A percentile compares a stretch with the other conserved stretches of the same genome.
These are phyloP conservation scores for Coleophoma crateriformis DNA, from an alignment of 2,329 filamentous ascomycete species.

Conservation along the genomic window DNA sequence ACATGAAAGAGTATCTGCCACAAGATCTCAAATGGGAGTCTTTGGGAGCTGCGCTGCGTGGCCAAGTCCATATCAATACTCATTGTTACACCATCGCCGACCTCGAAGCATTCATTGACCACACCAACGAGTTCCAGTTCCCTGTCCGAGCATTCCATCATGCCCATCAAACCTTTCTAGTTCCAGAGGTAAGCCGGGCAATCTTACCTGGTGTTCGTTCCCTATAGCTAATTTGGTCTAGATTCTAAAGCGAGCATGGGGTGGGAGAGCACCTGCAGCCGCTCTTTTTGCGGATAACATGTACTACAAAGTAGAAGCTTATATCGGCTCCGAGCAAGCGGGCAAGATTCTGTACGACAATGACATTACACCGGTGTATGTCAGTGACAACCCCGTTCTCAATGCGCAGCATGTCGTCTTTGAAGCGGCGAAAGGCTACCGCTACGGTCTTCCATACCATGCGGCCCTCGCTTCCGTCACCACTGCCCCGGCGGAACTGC, in stretches of 20 bases:
- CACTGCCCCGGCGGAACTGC: conserved; percentile 49
- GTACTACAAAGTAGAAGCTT: conserved; percentile 66
- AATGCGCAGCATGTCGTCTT: conserved; percentile 67
- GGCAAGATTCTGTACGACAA: conserved; percentile 61
- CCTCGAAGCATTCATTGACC: conserved; percentile 62
- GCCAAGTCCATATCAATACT: conserved; percentile 64
- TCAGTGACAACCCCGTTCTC: conserved; percentile 66
- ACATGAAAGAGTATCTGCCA: conserved; percentile 52
- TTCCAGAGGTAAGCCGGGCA: conserved; percentile 48
- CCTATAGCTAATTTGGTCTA: conserved; percentile 9
- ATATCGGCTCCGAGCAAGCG: conserved; percentile 58
- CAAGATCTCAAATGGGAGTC: conserved; percentile 59
- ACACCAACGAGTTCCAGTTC: conserved; percentile 69
- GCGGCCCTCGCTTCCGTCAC: conserved; percentile 53
- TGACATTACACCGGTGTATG: conserved; percentile 60
- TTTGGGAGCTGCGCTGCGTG: conserved; percentile 55
- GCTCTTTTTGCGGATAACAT: conserved; percentile 69
- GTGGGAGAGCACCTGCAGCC: conserved; percentile 45
- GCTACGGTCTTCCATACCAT: conserved; percentile 56
- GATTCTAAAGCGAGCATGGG: conserved; percentile 52
- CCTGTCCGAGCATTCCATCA: conserved; percentile 63
- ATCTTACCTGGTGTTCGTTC: not conserved
- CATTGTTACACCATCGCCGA: conserved; percentile 69
- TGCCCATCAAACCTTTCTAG: conserved; percentile 60
- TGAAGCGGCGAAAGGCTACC: conserved; percentile 54